Conservation (phyloP, 2,329 filamentous ascomycete species). For the Aspergillus tamarii region DNA sequence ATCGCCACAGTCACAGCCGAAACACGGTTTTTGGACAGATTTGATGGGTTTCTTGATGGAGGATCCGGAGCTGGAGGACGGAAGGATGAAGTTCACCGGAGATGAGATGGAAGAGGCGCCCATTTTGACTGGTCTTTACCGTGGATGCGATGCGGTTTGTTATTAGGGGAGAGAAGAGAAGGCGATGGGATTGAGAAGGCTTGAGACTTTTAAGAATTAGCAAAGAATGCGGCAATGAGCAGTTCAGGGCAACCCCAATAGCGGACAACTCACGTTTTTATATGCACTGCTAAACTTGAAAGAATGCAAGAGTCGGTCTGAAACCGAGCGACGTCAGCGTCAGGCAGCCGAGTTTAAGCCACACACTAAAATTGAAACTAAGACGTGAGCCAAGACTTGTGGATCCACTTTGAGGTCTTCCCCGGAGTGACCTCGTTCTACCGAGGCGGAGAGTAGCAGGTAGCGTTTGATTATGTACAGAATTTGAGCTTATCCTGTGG, state of each 20-base stretch:
- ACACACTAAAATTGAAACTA: neutral
- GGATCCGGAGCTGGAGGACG: constrained; percentile 38
- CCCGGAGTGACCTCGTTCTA: too few relatives aligned
- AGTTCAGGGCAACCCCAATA: too few relatives aligned
- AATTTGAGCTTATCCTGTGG: too few relatives aligned
- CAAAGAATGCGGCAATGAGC: too few relatives aligned
- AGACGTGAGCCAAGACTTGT: neutral
- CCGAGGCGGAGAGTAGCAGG: too few relatives aligned
- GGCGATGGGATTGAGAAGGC: too few relatives aligned
- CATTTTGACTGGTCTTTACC: constrained; percentile 14
- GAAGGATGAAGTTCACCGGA: constrained; percentile 37
- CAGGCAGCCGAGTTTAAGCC: neutral
- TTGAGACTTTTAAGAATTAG: neutral
- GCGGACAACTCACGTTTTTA: neutral
- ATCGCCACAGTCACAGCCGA: constrained; percentile 46
- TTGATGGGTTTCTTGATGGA: constrained; percentile 45
- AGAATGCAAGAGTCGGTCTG: constrained; percentile 2
- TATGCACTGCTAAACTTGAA: neutral
- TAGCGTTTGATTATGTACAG: too few relatives aligned
- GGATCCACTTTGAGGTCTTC: neutral
- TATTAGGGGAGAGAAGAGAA: neutral
- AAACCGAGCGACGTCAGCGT: neutral
- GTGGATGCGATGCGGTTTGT: neutral
- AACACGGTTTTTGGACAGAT: constrained; percentile 43
- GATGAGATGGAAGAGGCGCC: constrained; percentile 25